Evolutionary conservation across 2,329 filamentous ascomycete species (phyloP), one percentile per base, ranked within the genome.

Genomic region (Blastomyces parvus): DNA sequence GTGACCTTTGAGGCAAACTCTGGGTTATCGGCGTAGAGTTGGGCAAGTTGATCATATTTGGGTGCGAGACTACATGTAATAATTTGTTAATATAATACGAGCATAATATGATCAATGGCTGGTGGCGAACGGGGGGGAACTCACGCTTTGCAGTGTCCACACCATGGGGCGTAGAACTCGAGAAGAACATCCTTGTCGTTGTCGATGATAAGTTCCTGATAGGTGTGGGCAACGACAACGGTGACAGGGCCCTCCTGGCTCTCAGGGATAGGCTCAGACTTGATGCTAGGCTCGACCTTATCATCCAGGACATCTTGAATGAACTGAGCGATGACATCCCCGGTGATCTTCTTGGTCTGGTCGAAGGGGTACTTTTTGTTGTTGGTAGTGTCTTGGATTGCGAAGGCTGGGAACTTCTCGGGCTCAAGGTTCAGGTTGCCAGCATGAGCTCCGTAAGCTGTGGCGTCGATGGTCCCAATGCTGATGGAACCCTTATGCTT

Each of bases 351-450:
- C 80, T 88, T 86, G 69, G 87, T 85, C 79, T 93, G 88, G 79
- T 94, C 89, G 76, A 86, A 97, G 73, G 94, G 94, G 83, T 88
- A 99, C 84, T 99, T 99, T 80, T 89, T 86, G 85, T 97, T 97
- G 86, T 96, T 96, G 77, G 84, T 83, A 62, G 88, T 91, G 76
- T 97, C 90, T 81, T 99, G 94, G 77, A 99, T 97, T 74, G 92
- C 94, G 79, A 99, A 99, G 66, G 93, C 88, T 66, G 94, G 94
- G 88, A 95, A 99, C 79, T 91, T 89, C 82, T 93, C 89, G 66
- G 89, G 85, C 81, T 96, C 91, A 67, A 99, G 89, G 86, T 99
- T 99, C 70, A 99, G 86, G 86, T 99, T 99, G 73, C 85, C 86
- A 70, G 91, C 92, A 80, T 99, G 94, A 70, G 93, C 91, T 75